Evolutionary conservation across 495 filamentous ascomycete species (phyloP).

Genomic region (Hypoxylon rickii): DNA sequence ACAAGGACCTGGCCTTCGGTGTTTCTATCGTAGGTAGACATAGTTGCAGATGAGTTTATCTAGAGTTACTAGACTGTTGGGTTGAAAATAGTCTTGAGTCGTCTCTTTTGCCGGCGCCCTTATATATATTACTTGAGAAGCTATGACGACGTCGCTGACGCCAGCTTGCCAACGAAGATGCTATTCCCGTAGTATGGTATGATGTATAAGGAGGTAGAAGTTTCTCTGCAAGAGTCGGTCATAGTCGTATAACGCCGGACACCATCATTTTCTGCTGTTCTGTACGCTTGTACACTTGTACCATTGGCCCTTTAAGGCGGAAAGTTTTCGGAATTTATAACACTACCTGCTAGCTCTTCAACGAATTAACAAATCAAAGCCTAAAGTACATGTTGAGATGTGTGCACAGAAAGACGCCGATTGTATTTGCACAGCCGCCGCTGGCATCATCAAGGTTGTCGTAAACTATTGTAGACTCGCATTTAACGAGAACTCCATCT

Average conservation of each 20-base stretch:
- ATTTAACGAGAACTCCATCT: neutral
- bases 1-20: constrained; percentile 44
- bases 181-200: neutral
- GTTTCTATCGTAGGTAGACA: constrained; percentile 27
- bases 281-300: too few species aligned
- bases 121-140: constrained; percentile 4
- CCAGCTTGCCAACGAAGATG: neutral
- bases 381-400: too few species aligned
- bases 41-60: constrained; percentile 12
- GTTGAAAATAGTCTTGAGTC: neutral
- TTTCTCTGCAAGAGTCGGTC: constrained; percentile 7
- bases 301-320: neutral
- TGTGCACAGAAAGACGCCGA: too few species aligned
- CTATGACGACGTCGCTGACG: too few species aligned
- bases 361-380: too few species aligned
- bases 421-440: too few species aligned
- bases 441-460: neutral
- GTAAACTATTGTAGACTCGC: neutral
- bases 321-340: neutral
- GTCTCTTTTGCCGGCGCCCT: neutral
- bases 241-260: constrained; percentile 22
- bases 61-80: neutral
- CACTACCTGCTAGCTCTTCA: too few species aligned
- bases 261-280: neutral
- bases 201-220: too few species aligned